These are phyloP conservation scores for Ceratocystis cubensis DNA, from an alignment of 2,329 filamentous ascomycete genomes.

Conservation along the genomic window DNA sequence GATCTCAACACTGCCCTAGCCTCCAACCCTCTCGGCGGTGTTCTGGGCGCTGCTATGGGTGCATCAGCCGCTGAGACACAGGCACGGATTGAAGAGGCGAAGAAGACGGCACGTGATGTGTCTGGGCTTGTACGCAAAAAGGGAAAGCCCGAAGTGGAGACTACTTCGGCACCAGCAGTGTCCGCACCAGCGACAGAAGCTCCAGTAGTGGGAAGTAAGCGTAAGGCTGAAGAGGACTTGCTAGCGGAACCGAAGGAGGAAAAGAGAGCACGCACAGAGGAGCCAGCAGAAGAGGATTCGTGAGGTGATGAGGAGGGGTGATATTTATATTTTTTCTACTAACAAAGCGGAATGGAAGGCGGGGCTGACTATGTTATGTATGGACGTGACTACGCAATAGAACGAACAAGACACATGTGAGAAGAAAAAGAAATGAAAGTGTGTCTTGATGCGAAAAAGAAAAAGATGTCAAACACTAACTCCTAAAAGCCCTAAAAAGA, in stretches of 20 bases:
- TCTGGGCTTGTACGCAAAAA: conserved; percentile 62
- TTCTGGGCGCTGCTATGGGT: conserved; percentile 49
- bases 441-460: conserved; percentile 10
- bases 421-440: not conserved
- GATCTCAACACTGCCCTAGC: conserved; percentile 45
- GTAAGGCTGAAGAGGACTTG: conserved; percentile 39
- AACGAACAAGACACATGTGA: not conserved
- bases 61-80: conserved; percentile 48
- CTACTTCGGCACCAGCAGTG: conserved; percentile 22
- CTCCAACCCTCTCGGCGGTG: conserved; percentile 39
- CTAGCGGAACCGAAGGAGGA: conserved; percentile 29
- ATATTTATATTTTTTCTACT: not conserved
- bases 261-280: conserved; percentile 25
- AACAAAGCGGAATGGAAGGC: no score
- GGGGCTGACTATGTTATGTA: not conserved
- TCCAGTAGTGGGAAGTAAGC: conserved; percentile 30
- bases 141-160: conserved; percentile 24
- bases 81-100: conserved; percentile 57
- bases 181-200: conserved; percentile 15
- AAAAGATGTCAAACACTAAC: conserved; percentile 16
- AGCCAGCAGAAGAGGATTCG: conserved; percentile 18
- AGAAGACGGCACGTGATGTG: conserved; percentile 61
- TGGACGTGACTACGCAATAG: not conserved
- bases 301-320: not conserved
- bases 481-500: conserved; percentile 9